A percentile compares a stretch with the other conserved stretches of the same genome.
Conservation (phyloP, 1,284 basidiomycete genomes). For the Earliella scabrosa region DNA sequence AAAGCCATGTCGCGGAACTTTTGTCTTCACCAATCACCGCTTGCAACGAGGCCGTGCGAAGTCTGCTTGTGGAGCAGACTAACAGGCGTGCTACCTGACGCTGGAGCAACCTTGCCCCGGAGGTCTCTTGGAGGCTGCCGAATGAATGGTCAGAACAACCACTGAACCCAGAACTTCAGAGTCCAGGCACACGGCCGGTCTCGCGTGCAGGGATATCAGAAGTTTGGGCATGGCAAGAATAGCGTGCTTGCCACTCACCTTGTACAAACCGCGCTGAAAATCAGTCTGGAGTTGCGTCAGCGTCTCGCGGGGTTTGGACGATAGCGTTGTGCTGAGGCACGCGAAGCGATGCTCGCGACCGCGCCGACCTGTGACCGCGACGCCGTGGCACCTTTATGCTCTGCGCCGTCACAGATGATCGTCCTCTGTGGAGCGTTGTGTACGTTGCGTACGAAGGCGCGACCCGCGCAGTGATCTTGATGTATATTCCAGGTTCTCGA, state of each 20-base stretch:
- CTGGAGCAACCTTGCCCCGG: neutral
- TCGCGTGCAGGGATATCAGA: no score
- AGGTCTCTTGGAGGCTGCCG: neutral
- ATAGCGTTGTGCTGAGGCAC: neutral
- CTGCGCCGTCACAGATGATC: neutral
- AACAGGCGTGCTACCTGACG: neutral
- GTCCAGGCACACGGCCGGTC: neutral
- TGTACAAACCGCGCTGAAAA: no score
- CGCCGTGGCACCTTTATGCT: neutral
- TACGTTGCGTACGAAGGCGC: neutral
- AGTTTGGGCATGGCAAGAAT: neutral
- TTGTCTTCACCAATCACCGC: neutral
- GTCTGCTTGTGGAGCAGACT: neutral
- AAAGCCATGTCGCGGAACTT: neutral
- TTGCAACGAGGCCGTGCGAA: neutral
- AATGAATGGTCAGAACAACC: no score
- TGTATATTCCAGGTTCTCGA: neutral
- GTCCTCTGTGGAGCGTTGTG: neutral
- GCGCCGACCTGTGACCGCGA: neutral
- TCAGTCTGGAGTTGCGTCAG: no score
- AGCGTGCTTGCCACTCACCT: neutral
- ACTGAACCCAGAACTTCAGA: no score
- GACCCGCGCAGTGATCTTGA: neutral
- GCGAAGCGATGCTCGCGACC: neutral
- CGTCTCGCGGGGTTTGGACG: no score